Base-by-base conservation (phyloP, 2,329 filamentous ascomycete genomes). In the Parascedosporium putredinis region DNA sequence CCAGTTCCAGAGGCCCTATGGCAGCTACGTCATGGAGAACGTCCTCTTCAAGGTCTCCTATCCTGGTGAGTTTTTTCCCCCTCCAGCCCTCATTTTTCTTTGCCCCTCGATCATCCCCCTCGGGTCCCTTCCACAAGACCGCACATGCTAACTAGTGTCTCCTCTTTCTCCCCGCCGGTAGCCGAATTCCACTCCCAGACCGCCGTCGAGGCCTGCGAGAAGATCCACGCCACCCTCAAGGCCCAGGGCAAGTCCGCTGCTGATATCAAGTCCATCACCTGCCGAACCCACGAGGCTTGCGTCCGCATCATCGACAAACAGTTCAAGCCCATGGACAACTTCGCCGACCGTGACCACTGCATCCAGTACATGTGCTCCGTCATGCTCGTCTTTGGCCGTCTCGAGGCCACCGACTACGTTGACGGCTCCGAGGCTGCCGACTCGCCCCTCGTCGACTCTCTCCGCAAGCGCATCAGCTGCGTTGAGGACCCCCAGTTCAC, bases 221-320 rank as follows among this genome's bases (percentile, higher is more conserved):
- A 84, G 68, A 83, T 98, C 64, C 82, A 89, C 76, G 78, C 82
- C 67, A 81, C 88, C 69, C 81, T 98, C 56, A 84, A 86, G 68
- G 75, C 79, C 38, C 74, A 86, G 74, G 91, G 89, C 72, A 95
- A 96, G 78, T 86, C 84, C 49, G 89, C 90, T 51, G 86, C 84
- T 58, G 91, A 98, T 68, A 95, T 98, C 74, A 91, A 95, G 74
- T 78, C 79, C 54, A 81, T 98, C 62, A 89, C 85, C 59, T 95
- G 91, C 81, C 85, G 93, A 61, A 98, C 93, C 7, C 93, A 98
- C 74, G 93, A 98, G 72, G 93, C 93, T 52, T 97, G 93, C 74
- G 81, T 98, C 65, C 89, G 93, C 62, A 98, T 98, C 72, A 98
- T 98, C 62, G 93, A 98, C 80, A 98, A 98, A 79, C 93, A 98